Evolutionary conservation across 2,329 filamentous ascomycete genomes (phyloP), one percentile per base, ranked within the genome.

Genomic region (Scopulariopsis brevicaulis): DNA sequence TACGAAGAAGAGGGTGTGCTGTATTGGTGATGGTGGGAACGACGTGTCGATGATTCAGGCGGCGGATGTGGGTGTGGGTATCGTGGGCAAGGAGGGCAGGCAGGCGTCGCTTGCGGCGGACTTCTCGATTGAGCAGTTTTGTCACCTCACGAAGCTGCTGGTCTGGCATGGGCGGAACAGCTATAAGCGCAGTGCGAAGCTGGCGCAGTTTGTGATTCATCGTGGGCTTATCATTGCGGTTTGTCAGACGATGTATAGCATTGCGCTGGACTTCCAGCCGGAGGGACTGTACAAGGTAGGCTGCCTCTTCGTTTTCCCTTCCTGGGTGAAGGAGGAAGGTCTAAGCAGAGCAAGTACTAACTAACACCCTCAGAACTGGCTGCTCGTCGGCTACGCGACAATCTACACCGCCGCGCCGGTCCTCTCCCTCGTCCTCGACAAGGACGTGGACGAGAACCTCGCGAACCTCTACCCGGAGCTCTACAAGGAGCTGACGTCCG

Each of bases 11-110:
- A 87, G 95, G 15, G 89, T 97, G 18, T 96, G 92, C 73, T 97
- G 94, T 68, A 99, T 99, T 64, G 94, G 94, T 43, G 94, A 99
- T 67, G 94, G 94, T 63, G 94, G 95, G 65, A 99, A 99, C 72
- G 95, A 99, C 69, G 94, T 99, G 5, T 93, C 87, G 64, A 99
- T 99, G 94, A 99, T 99, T 64, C 94, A 97, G 76, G 93, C 94
- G 8, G 94, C 95, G 1, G 94, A 99, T 67, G 92, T 99, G 0
- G 95, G 95, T 60, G 93, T 99, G 28, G 94, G 94, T 61, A 99
- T 99, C 61, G 94, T 97, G 1, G 94, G 94, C 60, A 99, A 99
- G 75, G 94, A 99, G 75, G 94, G 94, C 37, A 85, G 90, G 24
- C 94, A 99, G 75, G 94, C 94, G 40, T 94, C 88, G 67, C 79